phyloP scores from a whole-genome alignment of 2,329 filamentous ascomycete species.

The Sporothrix phasma region DNA sequence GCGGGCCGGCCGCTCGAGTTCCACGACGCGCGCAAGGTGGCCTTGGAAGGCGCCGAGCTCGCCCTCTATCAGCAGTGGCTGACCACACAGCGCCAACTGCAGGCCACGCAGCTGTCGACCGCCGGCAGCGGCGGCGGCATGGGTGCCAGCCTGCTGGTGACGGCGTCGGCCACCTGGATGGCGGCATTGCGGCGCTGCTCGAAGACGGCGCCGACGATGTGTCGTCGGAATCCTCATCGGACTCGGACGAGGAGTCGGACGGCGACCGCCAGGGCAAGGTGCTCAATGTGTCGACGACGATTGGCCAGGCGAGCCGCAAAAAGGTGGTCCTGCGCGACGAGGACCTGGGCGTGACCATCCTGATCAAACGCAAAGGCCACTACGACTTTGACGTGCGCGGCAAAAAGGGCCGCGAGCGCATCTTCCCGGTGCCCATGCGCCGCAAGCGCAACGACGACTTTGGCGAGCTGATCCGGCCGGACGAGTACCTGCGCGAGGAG shows the following conservation, averaged over 20 bases:
- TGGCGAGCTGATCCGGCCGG: conserved; percentile 84
- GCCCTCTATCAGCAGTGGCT: conserved; percentile 84
- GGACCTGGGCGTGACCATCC: conserved; percentile 82
- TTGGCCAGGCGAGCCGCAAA: conserved; percentile 74
- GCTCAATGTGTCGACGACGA: conserved; percentile 74
- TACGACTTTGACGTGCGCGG: conserved; percentile 87
- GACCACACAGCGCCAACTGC: conserved; percentile 75
- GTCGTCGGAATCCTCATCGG: conserved; percentile 75
- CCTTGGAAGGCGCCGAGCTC: conserved; percentile 67
- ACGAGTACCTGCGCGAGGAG: conserved; percentile 88
- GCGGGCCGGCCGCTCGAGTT: conserved; percentile 53
- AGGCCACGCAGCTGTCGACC: conserved; percentile 61
- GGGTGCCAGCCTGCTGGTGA: background rate
- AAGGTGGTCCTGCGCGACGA: conserved; percentile 81
- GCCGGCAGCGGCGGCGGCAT: conserved; percentile 27
- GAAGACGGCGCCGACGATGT: conserved; percentile 62
- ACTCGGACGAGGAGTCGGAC: conserved; percentile 80
- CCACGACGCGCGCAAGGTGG: conserved; percentile 49
- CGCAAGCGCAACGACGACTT: conserved; percentile 79
- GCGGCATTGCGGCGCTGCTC: background rate
- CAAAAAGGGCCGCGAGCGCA: conserved; percentile 83
- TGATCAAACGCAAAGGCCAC: conserved; percentile 80
- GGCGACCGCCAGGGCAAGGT: conserved; percentile 85
- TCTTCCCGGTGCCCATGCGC: conserved; percentile 79
- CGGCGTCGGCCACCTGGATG: background rate